Base-by-base conservation (phyloP, 768 basidiomycete species). In the Sporobolomyces pararoseus region DNA sequence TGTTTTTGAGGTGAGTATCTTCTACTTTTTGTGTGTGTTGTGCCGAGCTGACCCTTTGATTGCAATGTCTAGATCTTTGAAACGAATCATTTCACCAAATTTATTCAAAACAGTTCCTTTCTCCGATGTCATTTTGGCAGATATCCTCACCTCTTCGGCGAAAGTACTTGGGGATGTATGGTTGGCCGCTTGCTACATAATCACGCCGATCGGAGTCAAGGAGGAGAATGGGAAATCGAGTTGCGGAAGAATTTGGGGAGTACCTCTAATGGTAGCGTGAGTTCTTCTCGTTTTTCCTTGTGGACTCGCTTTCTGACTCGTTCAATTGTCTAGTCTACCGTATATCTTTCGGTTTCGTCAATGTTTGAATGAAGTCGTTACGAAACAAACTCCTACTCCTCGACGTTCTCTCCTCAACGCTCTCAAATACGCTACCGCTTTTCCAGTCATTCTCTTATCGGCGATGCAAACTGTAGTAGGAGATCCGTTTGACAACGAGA, bases 161-260 rank as follows among this genome's bases (percentile, higher is more conserved):
- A 97, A 96, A 81, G 92, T 99, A 47, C 82, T 97, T 25, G 95
- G 95, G 17, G 96, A 98, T 77, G 81, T 93, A 50, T 97, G 91
- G 91, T 81, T 97, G 51, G 91, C 90, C 7, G 75, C 64, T 63
- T 54, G 34, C 35, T 37, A 9, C 53, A 21, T 67, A 23, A 32
- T 70, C 62, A 10, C 54, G 29, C 34, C 37, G 17, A 55, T 50
- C 63, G 59, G 23, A 55, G 58, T 25, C 57, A 46, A 50, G 61
- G n/a, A 44, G 31, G 47, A n/a, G 23, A 7, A 7, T 19, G 42
- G 13, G 37, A 51, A 3, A 37, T 50, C n/a, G 59, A 25, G 66
- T 42, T 42, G 39, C 39, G 39, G 39, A 42, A 42, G 39, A 27
- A 65, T 74, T 19, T 70, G 58, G 65, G 73, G 71, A n/a, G 75